Base-by-base conservation (phyloP, 345 rosid genomes). In the Crucihimalaya himalaica region DNA sequence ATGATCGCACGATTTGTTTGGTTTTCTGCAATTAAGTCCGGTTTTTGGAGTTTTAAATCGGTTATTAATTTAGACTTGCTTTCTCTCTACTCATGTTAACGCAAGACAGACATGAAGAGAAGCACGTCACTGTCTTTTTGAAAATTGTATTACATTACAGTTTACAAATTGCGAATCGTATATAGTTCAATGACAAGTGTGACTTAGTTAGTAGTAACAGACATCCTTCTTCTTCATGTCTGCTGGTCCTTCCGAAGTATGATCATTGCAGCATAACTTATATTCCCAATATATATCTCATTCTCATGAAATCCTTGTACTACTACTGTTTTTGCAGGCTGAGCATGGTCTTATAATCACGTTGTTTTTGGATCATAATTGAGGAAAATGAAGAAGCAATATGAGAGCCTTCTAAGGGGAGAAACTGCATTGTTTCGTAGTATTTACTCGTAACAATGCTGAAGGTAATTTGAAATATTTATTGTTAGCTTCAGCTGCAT, bases 61-160 rank as follows among this genome's bases (percentile, higher is more conserved):
- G 63, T n/a, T 29, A 8, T 18, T 29, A 5, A 5, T 34, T 32
- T 34, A 34, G 28, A 27, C 28, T 48, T 84, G 64, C 81, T 84
- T 66, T 83, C 85, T 18, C 52, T 19, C 5, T 10, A 19, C 14
- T 71, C 42, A 27, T 56, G 42, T 32, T 15, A 13, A 27, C 58
- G 18, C 58, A 53, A 16, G 16, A 10, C 58, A 56, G 8, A 16
- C 14, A 18, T 3, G 63, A 34, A 34, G 43, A n/a, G 5, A 57
- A 18, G 11, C 8, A 10, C 15, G 43, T 32, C 43, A 32, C 62
- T 29, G 61, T n/a, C n/a, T n/a, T n/a, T n/a, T n/a, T n/a, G n/a
- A n/a, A n/a, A n/a, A n/a, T n/a, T n/a, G n/a, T n/a, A n/a, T n/a
- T n/a, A n/a, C n/a, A n/a, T n/a, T n/a, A n/a, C n/a, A n/a, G n/a